Base-by-base conservation (phyloP, 495 filamentous ascomycete genomes). In the Astrocystis sublimbata region DNA sequence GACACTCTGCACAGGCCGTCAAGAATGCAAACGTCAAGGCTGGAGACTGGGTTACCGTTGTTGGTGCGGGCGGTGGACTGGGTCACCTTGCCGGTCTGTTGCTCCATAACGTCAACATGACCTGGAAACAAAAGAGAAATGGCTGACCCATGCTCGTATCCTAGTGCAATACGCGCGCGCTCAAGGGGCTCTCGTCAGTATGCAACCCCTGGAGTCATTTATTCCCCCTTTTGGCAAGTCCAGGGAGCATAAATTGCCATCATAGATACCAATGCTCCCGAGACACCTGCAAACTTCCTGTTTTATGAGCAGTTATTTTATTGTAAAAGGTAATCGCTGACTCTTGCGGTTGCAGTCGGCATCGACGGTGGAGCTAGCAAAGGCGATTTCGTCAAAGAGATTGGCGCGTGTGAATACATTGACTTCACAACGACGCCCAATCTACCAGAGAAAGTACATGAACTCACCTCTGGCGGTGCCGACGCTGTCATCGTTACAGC, bases 1-100 rank as follows among this genome's bases (percentile, higher is more conserved):
- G 21, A 54, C 51, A 28, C 13, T n/a, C 21, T 26, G 7, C 17
- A 46, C 45, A 71, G 69, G 78, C 78, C 4, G 76, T 81, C 8
- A 56, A 77, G 45, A 79, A 79, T 62, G 57, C 72, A 13, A 73
- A 74, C 41, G 58, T 79, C 51, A 68, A 71, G 28, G 67, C 75
- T n/a, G 77, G 76, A 17, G 70, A 77, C 26, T 79, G 77, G 75
- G 58, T 81, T 41, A 77, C 78, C 6, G 78, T 81, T 36, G 75
- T 81, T 19, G 78, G 78, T 6, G 79, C 81, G n/a, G 80, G 79
- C 10, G 81, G 79, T 56, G 81, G 80, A 24, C 70, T 83, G 21
- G 81, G 80, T 4, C 76, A 81, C 64, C 67, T 81, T 31, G 78
- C 76, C 42, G 76, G 76, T 81, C 62, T 41, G 74, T 42, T 21